Conservation (phyloP, 225 moss, liverwort and hornwort species). For the Climacium dendroides region DNA sequence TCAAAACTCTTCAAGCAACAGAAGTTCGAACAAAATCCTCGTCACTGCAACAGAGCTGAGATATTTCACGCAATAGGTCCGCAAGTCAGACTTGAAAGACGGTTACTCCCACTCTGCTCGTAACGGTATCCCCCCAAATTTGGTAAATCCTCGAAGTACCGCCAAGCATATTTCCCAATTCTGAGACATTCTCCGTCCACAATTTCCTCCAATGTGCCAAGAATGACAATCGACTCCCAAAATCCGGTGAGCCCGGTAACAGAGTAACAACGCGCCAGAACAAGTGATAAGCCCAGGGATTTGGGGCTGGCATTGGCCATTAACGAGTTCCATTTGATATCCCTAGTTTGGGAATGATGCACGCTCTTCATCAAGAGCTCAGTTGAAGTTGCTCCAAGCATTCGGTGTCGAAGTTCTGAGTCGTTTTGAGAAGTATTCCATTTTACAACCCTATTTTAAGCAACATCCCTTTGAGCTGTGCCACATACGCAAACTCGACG, state of each 20-base stretch:
- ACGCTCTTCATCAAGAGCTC: not conserved
- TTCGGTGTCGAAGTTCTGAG: not conserved
- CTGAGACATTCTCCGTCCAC: not conserved
- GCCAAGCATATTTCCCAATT: not conserved
- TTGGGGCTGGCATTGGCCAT: not conserved
- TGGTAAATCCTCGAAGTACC: not conserved
- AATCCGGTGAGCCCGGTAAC: not conserved
- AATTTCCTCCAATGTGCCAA: not conserved
- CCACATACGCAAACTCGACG: not conserved
- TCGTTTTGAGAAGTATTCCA: not conserved
- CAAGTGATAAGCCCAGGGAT: not conserved
- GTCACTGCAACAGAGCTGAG: not conserved
- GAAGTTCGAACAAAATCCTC: not conserved
- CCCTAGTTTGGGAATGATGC: not conserved
- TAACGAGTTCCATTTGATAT: not conserved
- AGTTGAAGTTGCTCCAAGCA: not conserved
- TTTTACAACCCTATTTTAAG: not conserved
- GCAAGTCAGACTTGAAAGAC: slow-evolving; percentile 3
- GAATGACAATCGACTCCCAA: not conserved
- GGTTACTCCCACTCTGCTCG: slow-evolving; percentile 1
- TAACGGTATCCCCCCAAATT: not conserved
- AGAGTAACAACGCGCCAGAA: not conserved
- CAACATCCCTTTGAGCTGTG: not conserved
- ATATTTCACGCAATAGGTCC: not conserved
- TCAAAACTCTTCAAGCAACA: not conserved